Percentiles rank a stretch among this genome's conserved stretches.
phyloP scores from a whole-genome alignment of 441 rosid species.

The Arabidopsis lyrata region DNA sequence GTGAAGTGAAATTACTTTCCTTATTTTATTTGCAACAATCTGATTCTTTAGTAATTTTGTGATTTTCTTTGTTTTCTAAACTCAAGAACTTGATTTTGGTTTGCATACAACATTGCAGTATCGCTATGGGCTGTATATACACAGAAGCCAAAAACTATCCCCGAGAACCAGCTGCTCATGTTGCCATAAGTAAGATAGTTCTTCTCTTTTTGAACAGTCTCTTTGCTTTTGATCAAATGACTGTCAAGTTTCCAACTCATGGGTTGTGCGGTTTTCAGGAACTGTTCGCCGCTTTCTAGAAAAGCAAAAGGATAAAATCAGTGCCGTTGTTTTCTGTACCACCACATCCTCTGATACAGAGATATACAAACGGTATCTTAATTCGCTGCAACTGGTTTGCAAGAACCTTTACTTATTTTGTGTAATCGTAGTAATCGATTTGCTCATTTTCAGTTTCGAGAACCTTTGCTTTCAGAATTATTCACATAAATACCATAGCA shows the following conservation, averaged over 20 bases:
- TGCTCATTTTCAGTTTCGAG: constrained; percentile 5
- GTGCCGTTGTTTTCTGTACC: constrained; percentile 93
- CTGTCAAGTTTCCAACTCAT: constrained; percentile 32
- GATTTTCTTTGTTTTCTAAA: constrained; percentile 15
- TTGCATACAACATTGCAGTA: constrained; percentile 60
- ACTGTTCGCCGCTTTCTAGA: constrained; percentile 94
- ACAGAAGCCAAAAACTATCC: constrained; percentile 96
- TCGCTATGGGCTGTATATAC: constrained; percentile 97
- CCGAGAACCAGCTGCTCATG: constrained; percentile 99
- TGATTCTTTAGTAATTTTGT: constrained; percentile 12
- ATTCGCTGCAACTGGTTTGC: constrained; percentile 14
- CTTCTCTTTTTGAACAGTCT: constrained; percentile 23
- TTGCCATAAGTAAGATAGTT: constrained; percentile 86
- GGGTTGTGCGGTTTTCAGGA: constrained; percentile 57
- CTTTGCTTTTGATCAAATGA: constrained; percentile 26
- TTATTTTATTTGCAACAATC: constrained; percentile 5
- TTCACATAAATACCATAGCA: neutral
- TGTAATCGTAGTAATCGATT: neutral
- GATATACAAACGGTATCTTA: constrained; percentile 79
- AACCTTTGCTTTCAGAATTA: constrained; percentile 17
- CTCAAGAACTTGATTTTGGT: constrained; percentile 46
- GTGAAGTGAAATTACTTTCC: constrained; percentile 35
- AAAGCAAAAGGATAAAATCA: constrained; percentile 90
- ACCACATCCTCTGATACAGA: constrained; percentile 80
- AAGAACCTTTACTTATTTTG: constrained; percentile 14